Conservation (phyloP, 371 early-diverging fungal species). For the Mortierella sp. region DNA sequence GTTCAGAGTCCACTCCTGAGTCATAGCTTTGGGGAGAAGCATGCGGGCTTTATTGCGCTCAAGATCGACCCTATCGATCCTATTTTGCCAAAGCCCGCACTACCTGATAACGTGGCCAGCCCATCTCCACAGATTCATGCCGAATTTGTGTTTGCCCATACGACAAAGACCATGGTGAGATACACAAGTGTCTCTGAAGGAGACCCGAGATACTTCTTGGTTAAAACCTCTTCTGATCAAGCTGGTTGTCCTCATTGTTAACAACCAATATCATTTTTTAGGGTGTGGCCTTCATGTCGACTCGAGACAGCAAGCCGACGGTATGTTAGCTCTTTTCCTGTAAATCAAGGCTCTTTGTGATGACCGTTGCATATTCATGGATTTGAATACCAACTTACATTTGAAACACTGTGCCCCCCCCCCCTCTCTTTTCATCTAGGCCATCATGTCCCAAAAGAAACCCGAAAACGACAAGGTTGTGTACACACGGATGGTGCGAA, state of each 20-base stretch:
- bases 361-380: background rate
- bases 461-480: constrained; percentile 12
- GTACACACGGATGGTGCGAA: constrained; percentile 22
- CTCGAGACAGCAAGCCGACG: constrained; percentile 30
- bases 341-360: too few relatives aligned
- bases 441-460: constrained; percentile 29
- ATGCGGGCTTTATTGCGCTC: constrained; percentile 62
- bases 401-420: too few relatives aligned
- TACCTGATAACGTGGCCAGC: background rate
- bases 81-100: background rate
- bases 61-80: constrained; percentile 19
- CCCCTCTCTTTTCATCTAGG: constrained; percentile 5
- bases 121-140: constrained; percentile 27
- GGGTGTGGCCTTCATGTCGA: constrained; percentile 64
- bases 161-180: constrained; percentile 68
- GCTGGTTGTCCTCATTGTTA: too few relatives aligned
- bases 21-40: constrained; percentile 52
- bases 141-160: constrained; percentile 68
- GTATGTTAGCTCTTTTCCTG: constrained; percentile 10
- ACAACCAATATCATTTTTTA: constrained; percentile 12
- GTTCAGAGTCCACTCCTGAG: constrained; percentile 55
- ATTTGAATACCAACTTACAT: too few relatives aligned
- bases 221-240: too few relatives aligned
- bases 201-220: too few relatives aligned
- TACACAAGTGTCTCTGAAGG: too few relatives aligned